Evolutionary conservation across 1,284 basidiomycete genomes (phyloP).

Genomic region (Sporisorium reilianum): DNA sequence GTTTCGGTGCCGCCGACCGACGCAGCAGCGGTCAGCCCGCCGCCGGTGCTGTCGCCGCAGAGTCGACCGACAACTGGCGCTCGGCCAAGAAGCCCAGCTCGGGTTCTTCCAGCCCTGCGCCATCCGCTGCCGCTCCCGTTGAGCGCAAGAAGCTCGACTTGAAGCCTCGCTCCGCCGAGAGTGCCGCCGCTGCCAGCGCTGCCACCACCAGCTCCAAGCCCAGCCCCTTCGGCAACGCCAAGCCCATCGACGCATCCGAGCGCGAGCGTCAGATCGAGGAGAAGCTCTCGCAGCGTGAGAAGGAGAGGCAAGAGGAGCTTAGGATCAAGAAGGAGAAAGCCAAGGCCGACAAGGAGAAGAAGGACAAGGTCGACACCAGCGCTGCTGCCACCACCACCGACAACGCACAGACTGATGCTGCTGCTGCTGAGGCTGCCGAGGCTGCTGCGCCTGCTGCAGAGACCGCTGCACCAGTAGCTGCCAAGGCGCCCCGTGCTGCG

Average conservation of each 20-base stretch:
- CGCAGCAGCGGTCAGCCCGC: slow-evolving; percentile 26
- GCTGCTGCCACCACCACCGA: slow-evolving; percentile 18
- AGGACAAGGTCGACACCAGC: slow-evolving; percentile 21
- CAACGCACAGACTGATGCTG: slow-evolving; percentile 12
- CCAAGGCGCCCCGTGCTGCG: slow-evolving; percentile 34
- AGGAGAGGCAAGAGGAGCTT: slow-evolving; percentile 56
- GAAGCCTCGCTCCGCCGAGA: slow-evolving; percentile 67
- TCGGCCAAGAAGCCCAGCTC: slow-evolving; percentile 40
- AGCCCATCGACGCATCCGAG: slow-evolving; percentile 84
- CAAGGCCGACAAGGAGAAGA: slow-evolving; percentile 53
- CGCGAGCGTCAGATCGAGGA: slow-evolving; percentile 81
- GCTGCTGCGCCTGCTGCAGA: slow-evolving; percentile 24
- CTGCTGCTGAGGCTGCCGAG: slow-evolving; percentile 4
- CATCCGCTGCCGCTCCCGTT: slow-evolving; percentile 43
- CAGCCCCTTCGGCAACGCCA: slow-evolving; percentile 88
- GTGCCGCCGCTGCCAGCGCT: slow-evolving; percentile 77
- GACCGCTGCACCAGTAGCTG: slow-evolving; percentile 21
- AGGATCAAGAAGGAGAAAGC: slow-evolving; percentile 58
- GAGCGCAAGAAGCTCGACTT: slow-evolving; percentile 68
- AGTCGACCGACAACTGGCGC: slow-evolving; percentile 54
- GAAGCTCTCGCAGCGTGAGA: slow-evolving; percentile 58
- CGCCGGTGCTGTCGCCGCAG: slow-evolving; percentile 4
- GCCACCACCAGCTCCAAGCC: slow-evolving; percentile 74
- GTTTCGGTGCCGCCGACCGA: slow-evolving; percentile 52
- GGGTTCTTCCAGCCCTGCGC: slow-evolving; percentile 42